Evolutionary conservation across 2,329 filamentous ascomycete species (phyloP), one percentile per base, ranked within the genome.

Genomic region (Aphanoascus verrucosus): DNA sequence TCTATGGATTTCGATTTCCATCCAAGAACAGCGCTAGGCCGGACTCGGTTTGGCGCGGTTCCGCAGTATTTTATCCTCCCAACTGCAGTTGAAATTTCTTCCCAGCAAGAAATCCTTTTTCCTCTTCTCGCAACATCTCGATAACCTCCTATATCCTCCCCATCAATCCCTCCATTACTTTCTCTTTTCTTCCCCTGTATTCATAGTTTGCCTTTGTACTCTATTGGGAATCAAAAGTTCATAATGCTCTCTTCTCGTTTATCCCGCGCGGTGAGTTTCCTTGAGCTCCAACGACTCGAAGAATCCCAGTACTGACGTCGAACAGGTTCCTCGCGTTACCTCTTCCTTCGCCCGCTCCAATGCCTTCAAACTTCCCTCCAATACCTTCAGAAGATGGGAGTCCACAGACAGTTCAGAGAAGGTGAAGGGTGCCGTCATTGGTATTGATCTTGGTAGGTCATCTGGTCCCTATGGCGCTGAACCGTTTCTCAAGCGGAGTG

Each of bases 361-460:
- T 64, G 76, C 80, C 67, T 73, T 83, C 69, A 83, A 84, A 74
- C 80, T 84, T 64, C 83, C 88, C 61, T 72, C 87, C 65, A 78
- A 78, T 61, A 82, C 86, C 60, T 88, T 91, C 70, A 82, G 84
- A 57, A 66, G 72, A 68, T 72, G 70, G 69, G 72, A 72, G 65
- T 72, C 70, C 17, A 70, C 72, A 52, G 70, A 72, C 61, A 76
- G 76, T 56, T 76, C 80, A 62, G 79, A 81, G 71, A 96, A 96
- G 82, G 88, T 97, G 57, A 88, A 91, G 77, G 93, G 93, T 69
- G 77, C 87, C 67, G 91, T 97, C 72, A 96, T 97, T 68, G 93
- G 93, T 84, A 96, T 97, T 71, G 91, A 97, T 80, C 77, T 97
- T 67, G 91, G 91, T 84, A 79, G 68, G 81, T 76, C 12, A 2